Conservation (phyloP, 352 stramenopile genomes). For the Phytophthora agathidicida region DNA sequence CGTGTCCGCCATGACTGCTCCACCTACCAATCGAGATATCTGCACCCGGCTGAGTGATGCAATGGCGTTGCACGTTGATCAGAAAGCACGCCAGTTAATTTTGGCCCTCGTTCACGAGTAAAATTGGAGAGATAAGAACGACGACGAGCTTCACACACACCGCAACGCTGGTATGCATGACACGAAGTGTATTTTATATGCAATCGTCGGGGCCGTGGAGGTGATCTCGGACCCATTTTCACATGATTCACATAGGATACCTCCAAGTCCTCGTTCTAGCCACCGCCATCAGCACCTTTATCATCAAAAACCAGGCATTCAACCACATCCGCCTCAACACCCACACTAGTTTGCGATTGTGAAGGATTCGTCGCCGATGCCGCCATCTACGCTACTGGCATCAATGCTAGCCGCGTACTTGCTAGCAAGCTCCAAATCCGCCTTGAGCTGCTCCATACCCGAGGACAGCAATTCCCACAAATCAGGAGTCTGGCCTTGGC, state of each 20-base stretch:
- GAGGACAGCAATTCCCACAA: conserved; percentile 86
- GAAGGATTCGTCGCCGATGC: conserved; percentile 61
- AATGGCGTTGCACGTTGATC: neutral
- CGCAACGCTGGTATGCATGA: conserved; percentile 5
- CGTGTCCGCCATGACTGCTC: conserved; percentile 24
- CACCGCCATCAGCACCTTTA: conserved; percentile 27
- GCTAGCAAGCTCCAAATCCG: conserved; percentile 84
- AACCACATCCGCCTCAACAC: conserved; percentile 13
- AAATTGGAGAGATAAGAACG: conserved; percentile 30
- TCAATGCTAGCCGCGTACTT: conserved; percentile 89
- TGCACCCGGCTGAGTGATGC: neutral
- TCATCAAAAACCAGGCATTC: conserved; percentile 26
- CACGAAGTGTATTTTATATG: conserved; percentile 36
- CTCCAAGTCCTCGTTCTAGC: conserved; percentile 7
- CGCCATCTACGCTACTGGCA: conserved; percentile 44
- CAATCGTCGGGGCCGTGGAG: conserved; percentile 12
- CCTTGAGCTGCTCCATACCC: conserved; percentile 91
- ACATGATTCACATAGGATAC: conserved; percentile 4
- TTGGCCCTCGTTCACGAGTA: conserved; percentile 14
- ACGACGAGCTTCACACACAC: conserved; percentile 1
- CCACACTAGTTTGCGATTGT: conserved; percentile 53
- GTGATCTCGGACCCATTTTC: conserved; percentile 2
- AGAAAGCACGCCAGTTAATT: conserved; percentile 20
- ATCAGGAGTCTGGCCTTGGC: conserved; percentile 68
- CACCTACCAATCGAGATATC: neutral